phyloP scores from a whole-genome alignment of 2,329 filamentous ascomycete species.

The Xylariaceae sp. region DNA sequence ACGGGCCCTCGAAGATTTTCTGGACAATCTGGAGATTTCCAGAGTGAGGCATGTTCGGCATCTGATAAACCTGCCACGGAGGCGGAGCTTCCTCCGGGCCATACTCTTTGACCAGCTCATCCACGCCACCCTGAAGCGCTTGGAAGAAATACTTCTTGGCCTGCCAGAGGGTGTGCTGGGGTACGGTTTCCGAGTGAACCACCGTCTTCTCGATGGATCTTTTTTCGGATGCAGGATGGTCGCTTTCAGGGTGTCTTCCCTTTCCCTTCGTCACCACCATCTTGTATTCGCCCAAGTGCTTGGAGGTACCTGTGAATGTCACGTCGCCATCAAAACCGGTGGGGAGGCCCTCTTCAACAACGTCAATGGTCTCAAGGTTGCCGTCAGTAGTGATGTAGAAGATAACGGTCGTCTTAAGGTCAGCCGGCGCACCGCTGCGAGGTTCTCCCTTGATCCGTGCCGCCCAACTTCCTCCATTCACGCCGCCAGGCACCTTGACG shows the following conservation, averaged over 20 bases:
- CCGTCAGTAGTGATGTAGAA: constrained; percentile 83
- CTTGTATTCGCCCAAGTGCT: constrained; percentile 72
- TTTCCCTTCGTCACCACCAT: constrained; percentile 69
- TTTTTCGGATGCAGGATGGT: constrained; percentile 59
- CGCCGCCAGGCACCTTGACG: constrained; percentile 83
- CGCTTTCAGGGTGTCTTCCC: constrained; percentile 55
- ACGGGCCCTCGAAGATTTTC: constrained; percentile 83
- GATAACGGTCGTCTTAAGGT: constrained; percentile 70
- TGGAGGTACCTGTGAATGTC: constrained; percentile 63
- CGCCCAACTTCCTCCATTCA: constrained; percentile 86
- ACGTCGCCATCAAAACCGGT: constrained; percentile 56
- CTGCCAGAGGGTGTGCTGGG: constrained; percentile 74
- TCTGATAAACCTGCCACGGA: constrained; percentile 77
- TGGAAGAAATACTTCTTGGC: constrained; percentile 60
- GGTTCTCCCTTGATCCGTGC: constrained; percentile 79
- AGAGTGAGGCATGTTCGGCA: constrained; percentile 59
- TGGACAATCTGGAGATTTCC: constrained; percentile 87
- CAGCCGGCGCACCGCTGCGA: constrained; percentile 59
- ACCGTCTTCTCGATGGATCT: constrained; percentile 73
- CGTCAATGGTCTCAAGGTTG: constrained; percentile 56
- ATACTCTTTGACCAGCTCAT: constrained; percentile 44
- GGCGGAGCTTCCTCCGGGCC: constrained; percentile 64
- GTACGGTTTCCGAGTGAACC: constrained; percentile 64
- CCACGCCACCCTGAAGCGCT: constrained; percentile 47
- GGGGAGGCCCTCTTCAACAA: constrained; percentile 46